A percentile compares a stretch with the other conserved stretches of the same genome.
Evolutionary conservation across 768 basidiomycete genomes (phyloP).

Genomic region (Coprinopsis cinerea): DNA sequence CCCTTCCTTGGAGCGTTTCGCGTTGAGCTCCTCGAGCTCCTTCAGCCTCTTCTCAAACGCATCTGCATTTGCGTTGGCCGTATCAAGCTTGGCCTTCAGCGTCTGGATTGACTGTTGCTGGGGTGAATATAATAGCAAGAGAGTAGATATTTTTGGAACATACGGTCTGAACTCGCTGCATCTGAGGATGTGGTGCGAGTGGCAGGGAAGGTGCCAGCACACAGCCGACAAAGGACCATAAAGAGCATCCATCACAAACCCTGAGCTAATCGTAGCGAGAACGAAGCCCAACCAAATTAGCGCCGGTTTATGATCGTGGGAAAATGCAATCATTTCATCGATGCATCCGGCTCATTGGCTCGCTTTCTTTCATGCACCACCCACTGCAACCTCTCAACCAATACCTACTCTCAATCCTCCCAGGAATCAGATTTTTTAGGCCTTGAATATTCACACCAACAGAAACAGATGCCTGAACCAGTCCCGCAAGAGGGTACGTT

Average conservation of each 20-base stretch:
- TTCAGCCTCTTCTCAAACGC: constrained; percentile 6
- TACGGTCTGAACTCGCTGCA: constrained; percentile 15
- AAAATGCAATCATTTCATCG: constrained; percentile 16
- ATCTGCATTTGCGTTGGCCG: constrained; percentile 4
- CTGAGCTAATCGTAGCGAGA: too few species aligned
- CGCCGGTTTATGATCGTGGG: constrained; percentile 20
- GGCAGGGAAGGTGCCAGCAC: constrained; percentile 1
- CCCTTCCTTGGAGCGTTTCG: constrained; percentile 18
- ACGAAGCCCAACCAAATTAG: background rate
- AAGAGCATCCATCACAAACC: too few species aligned
- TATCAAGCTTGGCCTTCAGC: constrained; percentile 19
- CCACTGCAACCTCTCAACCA: background rate
- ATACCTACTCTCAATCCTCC: background rate
- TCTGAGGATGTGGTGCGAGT: constrained; percentile 14
- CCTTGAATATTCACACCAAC: too few species aligned
- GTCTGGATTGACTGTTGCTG: constrained; percentile 18
- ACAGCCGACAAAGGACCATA: constrained; percentile 4
- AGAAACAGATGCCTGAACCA: constrained; percentile 49
- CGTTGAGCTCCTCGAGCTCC: background rate
- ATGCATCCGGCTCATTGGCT: constrained; percentile 2
- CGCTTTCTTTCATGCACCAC: constrained; percentile 1
- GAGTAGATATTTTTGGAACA: constrained; percentile 1
- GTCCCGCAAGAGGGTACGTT: constrained; percentile 75
- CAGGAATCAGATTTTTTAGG: background rate
- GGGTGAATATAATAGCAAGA: background rate